Evolutionary conservation across 2,329 filamentous ascomycete genomes (phyloP), one percentile per base, ranked within the genome.

Genomic region (Hansfordia pulvinata): DNA sequence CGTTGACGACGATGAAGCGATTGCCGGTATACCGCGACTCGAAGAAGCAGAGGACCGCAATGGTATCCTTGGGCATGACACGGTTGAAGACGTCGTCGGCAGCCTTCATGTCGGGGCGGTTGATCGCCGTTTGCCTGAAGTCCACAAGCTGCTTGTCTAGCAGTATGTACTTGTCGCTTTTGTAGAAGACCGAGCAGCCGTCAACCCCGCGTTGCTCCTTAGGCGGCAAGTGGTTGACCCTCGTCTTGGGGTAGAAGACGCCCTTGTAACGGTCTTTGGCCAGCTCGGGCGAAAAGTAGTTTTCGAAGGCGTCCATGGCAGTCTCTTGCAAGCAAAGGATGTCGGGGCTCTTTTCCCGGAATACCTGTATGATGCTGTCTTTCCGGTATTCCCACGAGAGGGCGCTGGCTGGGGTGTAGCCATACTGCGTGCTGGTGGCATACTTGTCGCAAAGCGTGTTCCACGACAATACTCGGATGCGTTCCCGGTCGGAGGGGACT

Each of bases 1-100:
- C 82, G 46, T 96, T 96, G 39, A 84, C 84, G 19, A 96, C 75
- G 35, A 98, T 93, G 44, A 96, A 60, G 30, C 90, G 76, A 10
- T 84, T 76, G n/a, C 90, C 90, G 0, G 88, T 94, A 33, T 71
- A 60, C 19, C 88, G 74, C 43, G 93, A 94, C 53, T 98, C 90
- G 35, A 98, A 72, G 60, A 96, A 93, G 30, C 80, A 75, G 25
- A 93, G 72, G 25, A 93, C 78, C 10, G 81, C 90, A 51, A 98
- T 93, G 49, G 96, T 88, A 62, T 98, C 90, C 56, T 90, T 84
- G 34, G 88, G 86, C 90, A 94, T 96, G 33, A 98, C 80, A 16
- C 90, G 80, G 51, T 98, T 98, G 66, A 93, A 96, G 30, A 96
- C 88, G 44, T 98, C 90, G 47, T 93, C 83, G 44, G 93, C 84